These are phyloP conservation scores for Podila horticola DNA, from an alignment of 192 early-diverging fungal genomes.

Conservation along the genomic window DNA sequence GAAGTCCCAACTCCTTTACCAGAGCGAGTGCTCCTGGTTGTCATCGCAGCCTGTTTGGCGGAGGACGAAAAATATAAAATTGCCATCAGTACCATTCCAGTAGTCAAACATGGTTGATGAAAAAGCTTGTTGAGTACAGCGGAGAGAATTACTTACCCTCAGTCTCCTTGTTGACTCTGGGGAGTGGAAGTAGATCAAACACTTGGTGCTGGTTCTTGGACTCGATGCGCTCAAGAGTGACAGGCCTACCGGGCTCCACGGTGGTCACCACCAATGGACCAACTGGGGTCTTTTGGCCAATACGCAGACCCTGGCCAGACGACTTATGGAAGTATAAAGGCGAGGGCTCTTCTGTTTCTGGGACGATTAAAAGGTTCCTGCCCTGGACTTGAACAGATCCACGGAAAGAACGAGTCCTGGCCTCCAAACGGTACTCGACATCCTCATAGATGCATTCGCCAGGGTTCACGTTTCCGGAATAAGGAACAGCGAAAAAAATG, in stretches of 20 bases:
- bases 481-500: not conserved
- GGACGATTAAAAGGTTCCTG: not conserved
- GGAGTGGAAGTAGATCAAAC: not conserved
- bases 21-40: too few relatives aligned
- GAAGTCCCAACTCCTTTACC: too few relatives aligned
- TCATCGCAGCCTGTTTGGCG: too few relatives aligned
- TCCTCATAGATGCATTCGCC: not conserved
- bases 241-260: not conserved
- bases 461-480: not conserved
- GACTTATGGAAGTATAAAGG: not conserved
- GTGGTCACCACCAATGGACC: not conserved
- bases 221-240: not conserved
- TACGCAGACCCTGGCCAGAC: slow-evolving; percentile 12
- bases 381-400: too few relatives aligned
- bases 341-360: not conserved
- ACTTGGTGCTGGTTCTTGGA: not conserved
- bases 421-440: not conserved
- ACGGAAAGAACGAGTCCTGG: too few relatives aligned
- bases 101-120: too few relatives aligned
- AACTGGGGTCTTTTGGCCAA: not conserved
- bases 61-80: too few relatives aligned
- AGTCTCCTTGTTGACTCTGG: too few relatives aligned
- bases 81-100: too few relatives aligned
- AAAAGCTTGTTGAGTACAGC: too few relatives aligned
- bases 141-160: too few relatives aligned